These are phyloP conservation scores for Priceomyces haplophilus DNA, from an alignment of 805 yeast genomes.

Conservation along the genomic window DNA sequence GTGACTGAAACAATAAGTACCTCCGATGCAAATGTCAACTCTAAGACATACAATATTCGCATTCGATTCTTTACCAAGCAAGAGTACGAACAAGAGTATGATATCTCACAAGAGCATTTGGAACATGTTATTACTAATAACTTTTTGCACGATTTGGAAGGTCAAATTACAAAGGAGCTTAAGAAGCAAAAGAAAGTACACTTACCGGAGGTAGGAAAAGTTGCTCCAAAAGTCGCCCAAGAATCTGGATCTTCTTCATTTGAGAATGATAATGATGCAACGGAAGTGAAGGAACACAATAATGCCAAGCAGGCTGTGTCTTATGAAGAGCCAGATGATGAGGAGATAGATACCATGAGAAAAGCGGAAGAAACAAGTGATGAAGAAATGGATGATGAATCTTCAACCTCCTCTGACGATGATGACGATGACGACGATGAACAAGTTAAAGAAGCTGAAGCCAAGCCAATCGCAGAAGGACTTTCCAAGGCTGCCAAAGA, in stretches of 20 bases:
- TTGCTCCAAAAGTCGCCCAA: conserved; percentile 54
- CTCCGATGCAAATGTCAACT: conserved; percentile 40
- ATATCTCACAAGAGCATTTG: conserved; percentile 74
- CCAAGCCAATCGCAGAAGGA: conserved; percentile 1
- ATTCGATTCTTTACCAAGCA: conserved; percentile 69
- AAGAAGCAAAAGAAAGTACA: conserved; percentile 71
- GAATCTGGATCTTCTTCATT: conserved; percentile 29
- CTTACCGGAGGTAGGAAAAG: conserved; percentile 65
- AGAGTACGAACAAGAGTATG: conserved; percentile 87
- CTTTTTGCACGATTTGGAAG: conserved; percentile 71
- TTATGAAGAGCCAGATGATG: conserved; percentile 94
- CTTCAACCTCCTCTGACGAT: conserved; percentile 36
- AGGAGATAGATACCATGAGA: conserved; percentile 86
- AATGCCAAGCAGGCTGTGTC: conserved; percentile 84
- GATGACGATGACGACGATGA: conserved; percentile 34
- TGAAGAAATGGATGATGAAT: conserved; percentile 50
- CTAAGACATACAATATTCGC: conserved; percentile 72
- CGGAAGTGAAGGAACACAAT: conserved; percentile 55
- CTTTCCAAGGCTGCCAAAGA: conserved; percentile 67
- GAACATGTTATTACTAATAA: conserved; percentile 61
- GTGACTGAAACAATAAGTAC: conserved; percentile 88
- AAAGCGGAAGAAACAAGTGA: conserved; percentile 76
- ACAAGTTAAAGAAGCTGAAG: conserved; percentile 17
- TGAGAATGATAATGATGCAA: conserved; percentile 58
- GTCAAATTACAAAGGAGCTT: conserved; percentile 72